Base-by-base conservation (phyloP, 495 filamentous ascomycete genomes). In the Echria macrotheca region DNA sequence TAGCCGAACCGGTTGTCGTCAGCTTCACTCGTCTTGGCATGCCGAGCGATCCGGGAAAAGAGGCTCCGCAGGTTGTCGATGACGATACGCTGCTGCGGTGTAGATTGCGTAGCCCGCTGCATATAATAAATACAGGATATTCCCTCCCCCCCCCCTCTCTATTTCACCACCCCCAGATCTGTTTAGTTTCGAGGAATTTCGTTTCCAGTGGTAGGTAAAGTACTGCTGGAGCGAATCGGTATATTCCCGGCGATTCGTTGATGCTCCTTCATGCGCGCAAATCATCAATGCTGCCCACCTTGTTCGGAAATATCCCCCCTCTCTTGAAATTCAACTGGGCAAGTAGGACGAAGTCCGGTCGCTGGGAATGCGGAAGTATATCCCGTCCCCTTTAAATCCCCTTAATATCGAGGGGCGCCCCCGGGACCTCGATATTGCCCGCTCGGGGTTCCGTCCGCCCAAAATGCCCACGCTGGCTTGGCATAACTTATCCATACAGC, bases 401-500 rank as follows among this genome's bases (percentile, higher is more conserved):
- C 17, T 18, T 18, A 37, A 37, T 37, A 18, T 18, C 17, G 35
- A 37, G 15, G n/a, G 9, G 15, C 35, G 35, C 35, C 35, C 35
- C 21, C 12, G 6, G 12, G 12, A 12, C 12, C 21, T 37, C 5
- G 8, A 37, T 37, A 37, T 37, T 37, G 35, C n/a, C 5, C 35
- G n/a, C n/a, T n/a, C 5, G 35, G 35, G 15, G 5, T 15, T n/a
- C 35, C 17, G 35, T 37, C 35, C 35, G 35, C n/a, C 35, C 35
- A 14, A 18, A 18, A 14, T 37, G 17, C 15, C 15, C 35, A 18
- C 35, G n/a, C 35, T 18, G 35, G 35, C 15, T 17, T 17, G 35
- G 35, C n/a, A 18, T 18, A 37, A 37, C 35, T 37, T 37, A 37
- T 14, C 35, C 35, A 37, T 37, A 37, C 35, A 37, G 35, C 35